These are phyloP conservation scores for Talaromyces pinophilus DNA, from an alignment of 2,329 filamentous ascomycete species.

Conservation along the genomic window DNA sequence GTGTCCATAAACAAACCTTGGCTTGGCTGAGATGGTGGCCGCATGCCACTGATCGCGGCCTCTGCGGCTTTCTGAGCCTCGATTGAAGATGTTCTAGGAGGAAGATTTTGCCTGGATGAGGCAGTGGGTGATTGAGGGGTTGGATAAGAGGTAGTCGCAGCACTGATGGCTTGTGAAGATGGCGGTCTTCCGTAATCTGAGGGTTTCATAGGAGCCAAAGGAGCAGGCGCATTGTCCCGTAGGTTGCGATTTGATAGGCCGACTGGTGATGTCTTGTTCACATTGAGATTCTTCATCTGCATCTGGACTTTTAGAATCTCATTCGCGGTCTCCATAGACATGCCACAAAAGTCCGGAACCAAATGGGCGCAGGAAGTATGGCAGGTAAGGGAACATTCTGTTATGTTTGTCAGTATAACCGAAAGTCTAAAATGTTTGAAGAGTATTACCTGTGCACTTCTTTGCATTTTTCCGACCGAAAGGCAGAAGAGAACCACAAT, in stretches of 20 bases:
- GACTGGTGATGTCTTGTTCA: conserved; percentile 55
- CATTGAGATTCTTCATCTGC: conserved; percentile 65
- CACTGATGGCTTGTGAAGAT: conserved; percentile 43
- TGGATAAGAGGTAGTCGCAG: conserved; percentile 45
- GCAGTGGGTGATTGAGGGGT: conserved; percentile 49
- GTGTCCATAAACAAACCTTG: conserved; percentile 37
- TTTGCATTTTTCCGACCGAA: conserved; percentile 94
- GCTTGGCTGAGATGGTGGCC: conserved; percentile 44
- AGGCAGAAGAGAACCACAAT: conserved; percentile 93
- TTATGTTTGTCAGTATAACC: conserved; percentile 20
- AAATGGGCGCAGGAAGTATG: conserved; percentile 91
- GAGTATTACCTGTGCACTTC: conserved; percentile 71
- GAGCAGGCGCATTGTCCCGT: conserved; percentile 51
- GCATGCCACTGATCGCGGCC: conserved; percentile 50
- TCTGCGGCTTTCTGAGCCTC: conserved; percentile 53
- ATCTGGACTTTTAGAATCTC: conserved; percentile 86
- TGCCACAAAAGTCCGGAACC: conserved; percentile 97
- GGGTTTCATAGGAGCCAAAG: conserved; percentile 38
- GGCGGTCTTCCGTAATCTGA: conserved; percentile 43
- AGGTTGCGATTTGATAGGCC: conserved; percentile 68
- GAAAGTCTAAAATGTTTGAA: neutral
- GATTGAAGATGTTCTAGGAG: conserved; percentile 53
- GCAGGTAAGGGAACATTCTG: conserved; percentile 87
- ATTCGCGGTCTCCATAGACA: conserved; percentile 97
- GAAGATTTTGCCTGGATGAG: conserved; percentile 47